These are phyloP conservation scores for Cyclotella choctawhatcheeana DNA, from an alignment of 108 stramenopile genomes.

Conservation along the genomic window DNA sequence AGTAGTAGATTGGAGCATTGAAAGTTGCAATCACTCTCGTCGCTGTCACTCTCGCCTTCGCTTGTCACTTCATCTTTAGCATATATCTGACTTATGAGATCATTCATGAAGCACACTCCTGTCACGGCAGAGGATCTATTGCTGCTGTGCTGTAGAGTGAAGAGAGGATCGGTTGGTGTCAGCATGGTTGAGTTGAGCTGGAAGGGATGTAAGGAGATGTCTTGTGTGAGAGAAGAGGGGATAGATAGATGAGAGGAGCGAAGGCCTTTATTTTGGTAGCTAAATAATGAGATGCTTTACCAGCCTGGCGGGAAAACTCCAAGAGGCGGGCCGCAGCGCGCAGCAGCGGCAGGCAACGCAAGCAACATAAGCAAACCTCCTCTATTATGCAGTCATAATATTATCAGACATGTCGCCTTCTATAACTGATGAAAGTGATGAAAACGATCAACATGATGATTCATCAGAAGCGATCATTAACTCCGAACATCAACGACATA, in stretches of 20 bases:
- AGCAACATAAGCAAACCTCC: no score
- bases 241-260: neutral
- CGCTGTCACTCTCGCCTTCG: neutral
- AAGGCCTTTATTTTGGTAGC: no score
- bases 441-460: neutral
- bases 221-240: neutral
- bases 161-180: slow-evolving; percentile 34
- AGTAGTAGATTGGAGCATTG: slow-evolving; percentile 44
- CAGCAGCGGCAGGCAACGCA: no score
- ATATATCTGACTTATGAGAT: slow-evolving; percentile 5
- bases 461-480: neutral
- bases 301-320: no score
- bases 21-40: slow-evolving; percentile 30
- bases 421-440: neutral
- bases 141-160: slow-evolving; percentile 40
- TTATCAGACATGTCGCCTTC: neutral
- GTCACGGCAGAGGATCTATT: slow-evolving; percentile 29
- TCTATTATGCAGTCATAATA: no score
- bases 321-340: no score
- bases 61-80: neutral
- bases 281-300: no score
- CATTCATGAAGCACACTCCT: slow-evolving; percentile 46
- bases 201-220: neutral
- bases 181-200: slow-evolving; percentile 7
- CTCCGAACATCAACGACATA: neutral